Evolutionary conservation across 129 eudicot genomes (phyloP).

Genomic region (Glebionis coronaria): DNA sequence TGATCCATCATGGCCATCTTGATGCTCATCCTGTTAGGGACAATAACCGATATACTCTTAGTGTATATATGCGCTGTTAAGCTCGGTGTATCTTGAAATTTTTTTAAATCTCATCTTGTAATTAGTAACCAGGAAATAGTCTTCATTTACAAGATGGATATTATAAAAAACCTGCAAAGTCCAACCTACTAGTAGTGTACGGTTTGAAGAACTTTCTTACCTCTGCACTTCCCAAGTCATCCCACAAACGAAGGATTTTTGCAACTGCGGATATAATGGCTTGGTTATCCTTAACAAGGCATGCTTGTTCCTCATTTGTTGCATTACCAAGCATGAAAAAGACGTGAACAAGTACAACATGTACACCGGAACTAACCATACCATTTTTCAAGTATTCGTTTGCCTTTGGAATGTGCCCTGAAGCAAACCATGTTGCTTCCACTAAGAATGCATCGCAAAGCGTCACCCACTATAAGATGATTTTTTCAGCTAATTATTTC

Average conservation of each 20-base stretch:
- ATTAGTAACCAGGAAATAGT: no score
- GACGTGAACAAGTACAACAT: slow-evolving; percentile 36
- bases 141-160: no score
- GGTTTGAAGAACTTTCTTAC: background rate
- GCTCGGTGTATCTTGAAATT: no score
- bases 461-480: slow-evolving; percentile 37
- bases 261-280: slow-evolving; percentile 34
- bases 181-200: no score
- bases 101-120: no score
- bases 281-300: slow-evolving; percentile 20
- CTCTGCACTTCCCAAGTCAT: slow-evolving; percentile 29
- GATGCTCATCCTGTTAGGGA: slow-evolving; percentile 42
- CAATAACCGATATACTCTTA: background rate
- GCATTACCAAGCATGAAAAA: slow-evolving; percentile 45
- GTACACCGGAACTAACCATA: slow-evolving; percentile 44
- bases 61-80: no score
- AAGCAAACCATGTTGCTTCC: slow-evolving; percentile 52
- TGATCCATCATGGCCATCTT: slow-evolving; percentile 58
- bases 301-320: background rate
- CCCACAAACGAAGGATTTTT: slow-evolving; percentile 47
- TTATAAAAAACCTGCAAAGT: no score
- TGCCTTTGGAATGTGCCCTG: slow-evolving; percentile 33
- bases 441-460: slow-evolving; percentile 48
- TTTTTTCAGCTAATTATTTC: background rate
- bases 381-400: slow-evolving; percentile 45